These are phyloP conservation scores for Chenopodium berlandieri DNA, from an alignment of 148 eudicot genomes.

Conservation along the genomic window DNA sequence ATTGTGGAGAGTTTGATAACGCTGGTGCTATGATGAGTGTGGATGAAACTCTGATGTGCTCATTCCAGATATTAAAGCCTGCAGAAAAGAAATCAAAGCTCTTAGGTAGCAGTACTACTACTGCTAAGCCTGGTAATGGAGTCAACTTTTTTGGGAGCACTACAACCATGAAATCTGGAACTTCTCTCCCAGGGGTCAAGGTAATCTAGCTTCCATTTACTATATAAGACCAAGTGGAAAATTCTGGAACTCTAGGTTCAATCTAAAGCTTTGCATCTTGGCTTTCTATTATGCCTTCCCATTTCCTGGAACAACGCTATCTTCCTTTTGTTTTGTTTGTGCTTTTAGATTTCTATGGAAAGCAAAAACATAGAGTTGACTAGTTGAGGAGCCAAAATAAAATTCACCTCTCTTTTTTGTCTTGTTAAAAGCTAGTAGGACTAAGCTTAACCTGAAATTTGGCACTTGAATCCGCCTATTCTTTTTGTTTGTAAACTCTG, in stretches of 20 bases:
- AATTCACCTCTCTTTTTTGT: background rate
- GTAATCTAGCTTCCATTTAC: slow-evolving; percentile 15
- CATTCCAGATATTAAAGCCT: slow-evolving; percentile 61
- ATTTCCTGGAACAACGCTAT: background rate
- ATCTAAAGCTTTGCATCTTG: background rate
- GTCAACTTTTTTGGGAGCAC: slow-evolving; percentile 35
- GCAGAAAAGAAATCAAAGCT: slow-evolving; percentile 55
- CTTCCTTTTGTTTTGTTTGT: background rate
- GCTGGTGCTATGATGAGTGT: slow-evolving; percentile 70
- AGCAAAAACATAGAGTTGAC: background rate
- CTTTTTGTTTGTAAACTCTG: background rate
- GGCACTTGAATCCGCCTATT: background rate
- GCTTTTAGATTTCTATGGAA: background rate
- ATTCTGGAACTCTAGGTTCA: background rate
- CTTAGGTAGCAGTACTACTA: slow-evolving; percentile 48
- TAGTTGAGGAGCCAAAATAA: background rate
- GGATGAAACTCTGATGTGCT: slow-evolving; percentile 60
- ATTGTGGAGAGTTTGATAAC: slow-evolving; percentile 54
- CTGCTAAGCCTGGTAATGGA: slow-evolving; percentile 44
- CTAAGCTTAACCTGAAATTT: background rate
- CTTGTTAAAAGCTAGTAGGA: background rate
- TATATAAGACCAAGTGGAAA: background rate
- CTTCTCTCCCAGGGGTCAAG: slow-evolving; percentile 42
- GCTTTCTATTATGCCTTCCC: background rate
- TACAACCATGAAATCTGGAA: slow-evolving; percentile 39